Evolutionary conservation across 2,329 filamentous ascomycete genomes (phyloP), one percentile per base, ranked within the genome.

Genomic region (Tympanopsis confertula): DNA sequence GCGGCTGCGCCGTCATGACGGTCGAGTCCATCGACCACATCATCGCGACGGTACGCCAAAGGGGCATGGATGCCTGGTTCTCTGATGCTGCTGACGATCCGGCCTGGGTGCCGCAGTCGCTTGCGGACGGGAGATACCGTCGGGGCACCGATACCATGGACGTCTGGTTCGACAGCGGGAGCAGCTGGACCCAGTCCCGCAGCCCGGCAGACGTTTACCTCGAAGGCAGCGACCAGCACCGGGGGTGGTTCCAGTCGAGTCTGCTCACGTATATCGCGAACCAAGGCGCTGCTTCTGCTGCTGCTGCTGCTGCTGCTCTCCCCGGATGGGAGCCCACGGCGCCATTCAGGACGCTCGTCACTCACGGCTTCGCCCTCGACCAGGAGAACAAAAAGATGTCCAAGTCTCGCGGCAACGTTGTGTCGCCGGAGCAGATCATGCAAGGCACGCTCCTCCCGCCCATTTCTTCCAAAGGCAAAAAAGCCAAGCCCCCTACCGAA

Each of bases 121-220:
- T 94, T 2, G 60, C 62, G 32, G 55, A 57, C 20, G 62, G 68
- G 13, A 7, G 22, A n/a, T 91, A 81, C 52, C 67, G 72, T 35
- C 81, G 91, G 44, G 89, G 89, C 12, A 84, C 69, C 32, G 91
- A 98, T 51, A 98, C 91, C 0, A 98, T 98, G 91, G 91, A 98
- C 56, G 91, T 98, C 10, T 98, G 91, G 91, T 98, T 98, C 49
- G 91, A 98, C 56, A 96, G 91, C 46, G 91, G 91, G 4, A 94
- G 84, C 36, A 94, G 86, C 51, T 98, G 91, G 91, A 82, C 68
- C 4, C 68, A 74, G 52, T 65, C 63, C 19, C 47, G 57, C 5
- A 51, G 54, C 46, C 78, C 55, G 18, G 86, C 86, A 0, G 87
- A 98, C 54, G 72, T 96, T 18, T 96, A 94, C 53, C 71, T 96